Conservation (phyloP, 306 rosid species). For the Glycine tomentella region DNA sequence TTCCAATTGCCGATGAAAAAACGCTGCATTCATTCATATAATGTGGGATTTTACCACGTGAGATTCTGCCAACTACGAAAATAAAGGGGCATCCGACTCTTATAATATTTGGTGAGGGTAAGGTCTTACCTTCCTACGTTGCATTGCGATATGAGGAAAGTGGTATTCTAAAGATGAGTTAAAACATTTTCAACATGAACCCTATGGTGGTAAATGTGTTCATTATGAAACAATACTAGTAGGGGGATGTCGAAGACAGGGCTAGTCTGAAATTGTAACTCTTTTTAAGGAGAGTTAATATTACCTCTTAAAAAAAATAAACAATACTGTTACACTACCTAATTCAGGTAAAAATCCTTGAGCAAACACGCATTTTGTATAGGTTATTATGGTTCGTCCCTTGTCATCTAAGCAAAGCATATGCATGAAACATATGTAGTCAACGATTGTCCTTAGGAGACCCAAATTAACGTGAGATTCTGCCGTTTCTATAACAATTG, state of each 20-base stretch:
- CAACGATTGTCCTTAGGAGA: background rate
- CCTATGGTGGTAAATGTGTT: background rate
- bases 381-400: too few species aligned
- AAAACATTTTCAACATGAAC: background rate
- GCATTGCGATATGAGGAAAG: background rate
- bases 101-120: background rate
- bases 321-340: too few species aligned
- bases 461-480: too few species aligned
- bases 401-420: too few species aligned
- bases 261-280: too few species aligned
- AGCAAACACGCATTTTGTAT: too few species aligned
- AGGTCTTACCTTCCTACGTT: background rate
- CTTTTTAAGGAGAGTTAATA: too few species aligned
- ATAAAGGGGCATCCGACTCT: background rate
- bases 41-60: background rate
- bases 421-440: background rate
- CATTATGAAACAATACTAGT: too few species aligned
- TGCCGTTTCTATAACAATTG: too few species aligned
- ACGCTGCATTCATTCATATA: background rate
- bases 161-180: background rate
- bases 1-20: background rate
- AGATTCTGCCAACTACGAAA: background rate
- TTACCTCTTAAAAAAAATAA: too few species aligned
- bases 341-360: too few species aligned
- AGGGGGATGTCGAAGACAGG: too few species aligned